Base-by-base conservation (phyloP, 495 filamentous ascomycete species). In the Thermochaetoides thermophila region DNA sequence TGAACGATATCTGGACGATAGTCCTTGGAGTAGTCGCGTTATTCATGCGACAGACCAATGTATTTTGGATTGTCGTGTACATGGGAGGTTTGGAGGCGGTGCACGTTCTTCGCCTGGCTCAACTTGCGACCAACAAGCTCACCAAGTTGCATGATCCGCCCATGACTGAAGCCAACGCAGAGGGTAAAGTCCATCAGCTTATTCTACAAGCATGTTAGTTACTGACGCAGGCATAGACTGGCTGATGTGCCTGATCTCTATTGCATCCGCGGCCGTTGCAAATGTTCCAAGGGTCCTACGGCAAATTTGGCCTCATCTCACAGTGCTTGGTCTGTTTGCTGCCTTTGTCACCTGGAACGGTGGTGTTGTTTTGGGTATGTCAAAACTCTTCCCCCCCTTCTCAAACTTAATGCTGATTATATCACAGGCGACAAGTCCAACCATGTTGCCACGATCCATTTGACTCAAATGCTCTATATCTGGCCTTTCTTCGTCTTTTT, bases 391-490 rank as follows among this genome's bases (percentile, higher is more conserved):
- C n/a, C n/a, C n/a, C n/a, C n/a, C 17, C 4, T 0, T 24, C 16
- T 12, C 1, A 0, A 5, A 2, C 5, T 17, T 7, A 7, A 5
- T 25, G n/a, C 28, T 45, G 17, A 38, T 21, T 5, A 25, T 7
- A 17, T 21, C 1, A 2, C 33, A 83, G 78, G 83, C 12, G 91
- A 97, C 55, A 94, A 95, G 61, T 76, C 80, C 17, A 94, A 92
- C 46, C 89, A 97, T 49, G 62, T 84, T 36, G 82, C 84, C 3
- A 84, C 83, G 5, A 52, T 96, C 13, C 91, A 97, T 46, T 52
- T 93, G 27, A 67, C 89, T 2, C 89, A 97, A 53, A 79, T 96
- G 72, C 76, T 95, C 21, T 97, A 97, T 52, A 74, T 96, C 46
- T 87, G 84, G 76, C 77, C 84, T 1, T 83, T 89, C 49, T 71